A percentile compares a stretch with the other conserved stretches of the same genome.
These are phyloP conservation scores for Claviceps sp. DNA, from an alignment of 2,329 filamentous ascomycete genomes.

Conservation along the genomic window DNA sequence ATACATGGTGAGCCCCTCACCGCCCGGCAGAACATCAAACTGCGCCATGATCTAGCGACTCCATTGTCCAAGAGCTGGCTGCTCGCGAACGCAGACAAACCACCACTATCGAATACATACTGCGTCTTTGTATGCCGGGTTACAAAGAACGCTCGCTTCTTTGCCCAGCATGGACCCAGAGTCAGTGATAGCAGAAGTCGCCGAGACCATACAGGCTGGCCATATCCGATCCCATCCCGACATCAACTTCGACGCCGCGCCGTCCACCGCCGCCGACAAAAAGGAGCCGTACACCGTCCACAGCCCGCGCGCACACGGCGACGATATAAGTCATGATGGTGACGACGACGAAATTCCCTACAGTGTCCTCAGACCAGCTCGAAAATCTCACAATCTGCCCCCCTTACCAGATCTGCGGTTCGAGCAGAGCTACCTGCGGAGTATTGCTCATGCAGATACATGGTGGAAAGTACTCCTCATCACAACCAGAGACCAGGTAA, in stretches of 20 bases:
- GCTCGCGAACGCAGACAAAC: neutral
- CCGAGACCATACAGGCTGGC: slow-evolving; percentile 68
- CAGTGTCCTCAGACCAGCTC: slow-evolving; percentile 45
- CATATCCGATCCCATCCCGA: slow-evolving; percentile 65
- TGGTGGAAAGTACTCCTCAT: slow-evolving; percentile 74
- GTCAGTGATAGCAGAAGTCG: slow-evolving; percentile 52
- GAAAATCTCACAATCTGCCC: slow-evolving; percentile 34
- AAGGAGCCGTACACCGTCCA: slow-evolving; percentile 23
- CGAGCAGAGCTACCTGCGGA: slow-evolving; percentile 94
- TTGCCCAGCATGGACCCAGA: slow-evolving; percentile 36
- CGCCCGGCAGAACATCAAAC: slow-evolving; percentile 16
- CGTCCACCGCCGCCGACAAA: slow-evolving; percentile 58
- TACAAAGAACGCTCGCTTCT: no score
- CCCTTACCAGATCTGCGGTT: slow-evolving; percentile 83
- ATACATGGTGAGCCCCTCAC: slow-evolving; percentile 7
- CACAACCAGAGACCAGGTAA: slow-evolving; percentile 77
- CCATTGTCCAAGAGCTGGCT: neutral
- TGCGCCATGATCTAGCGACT: neutral
- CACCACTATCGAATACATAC: neutral
- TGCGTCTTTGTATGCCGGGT: no score
- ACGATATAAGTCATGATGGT: slow-evolving; percentile 26
- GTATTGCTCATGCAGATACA: slow-evolving; percentile 65
- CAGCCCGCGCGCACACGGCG: slow-evolving; percentile 9
- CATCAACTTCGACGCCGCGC: slow-evolving; percentile 62
- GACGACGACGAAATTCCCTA: slow-evolving; percentile 60